phyloP scores from a whole-genome alignment of 2,329 filamentous ascomycete species.

The Sarocladiaceae sp. region DNA sequence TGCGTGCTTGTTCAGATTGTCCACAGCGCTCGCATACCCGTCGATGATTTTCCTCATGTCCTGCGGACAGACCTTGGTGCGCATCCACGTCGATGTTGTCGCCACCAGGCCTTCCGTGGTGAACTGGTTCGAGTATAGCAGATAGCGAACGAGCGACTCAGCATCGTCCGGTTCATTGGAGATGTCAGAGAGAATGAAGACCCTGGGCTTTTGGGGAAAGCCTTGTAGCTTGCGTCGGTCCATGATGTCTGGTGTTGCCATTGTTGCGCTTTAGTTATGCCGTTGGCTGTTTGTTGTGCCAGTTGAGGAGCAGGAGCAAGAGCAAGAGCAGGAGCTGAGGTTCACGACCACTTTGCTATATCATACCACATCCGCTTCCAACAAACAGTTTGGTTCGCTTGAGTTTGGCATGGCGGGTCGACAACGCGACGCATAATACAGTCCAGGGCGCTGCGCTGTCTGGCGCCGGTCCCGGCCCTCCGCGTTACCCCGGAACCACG shows the following conservation, averaged over 20 bases:
- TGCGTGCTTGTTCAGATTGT: conserved; percentile 44
- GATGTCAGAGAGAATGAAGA: conserved; percentile 37
- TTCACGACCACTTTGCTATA: not conserved
- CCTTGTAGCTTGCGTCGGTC: not conserved
- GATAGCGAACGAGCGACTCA: conserved; percentile 34
- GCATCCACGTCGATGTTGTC: conserved; percentile 38
- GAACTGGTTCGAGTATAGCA: conserved; percentile 39
- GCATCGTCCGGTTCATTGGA: conserved; percentile 39
- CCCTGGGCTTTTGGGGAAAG: conserved; percentile 20
- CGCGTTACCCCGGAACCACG: not conserved
- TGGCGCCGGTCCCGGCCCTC: not conserved
- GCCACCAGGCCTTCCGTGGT: conserved; percentile 35
- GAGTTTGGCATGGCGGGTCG: not conserved
- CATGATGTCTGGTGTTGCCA: not conserved
- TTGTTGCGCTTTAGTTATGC: not conserved
- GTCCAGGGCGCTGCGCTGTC: not conserved
- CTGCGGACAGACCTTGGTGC: conserved; percentile 24
- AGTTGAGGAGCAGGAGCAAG: not conserved
- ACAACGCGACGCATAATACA: not conserved
- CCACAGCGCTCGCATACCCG: conserved; percentile 36
- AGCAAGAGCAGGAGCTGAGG: not conserved
- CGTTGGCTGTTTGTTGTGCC: not conserved
- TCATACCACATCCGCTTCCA: not conserved
- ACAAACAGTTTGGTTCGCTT: not conserved
- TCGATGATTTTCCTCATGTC: conserved; percentile 39